Evolutionary conservation across 306 rosid species (phyloP).

Genomic region (Quercus dentata): DNA sequence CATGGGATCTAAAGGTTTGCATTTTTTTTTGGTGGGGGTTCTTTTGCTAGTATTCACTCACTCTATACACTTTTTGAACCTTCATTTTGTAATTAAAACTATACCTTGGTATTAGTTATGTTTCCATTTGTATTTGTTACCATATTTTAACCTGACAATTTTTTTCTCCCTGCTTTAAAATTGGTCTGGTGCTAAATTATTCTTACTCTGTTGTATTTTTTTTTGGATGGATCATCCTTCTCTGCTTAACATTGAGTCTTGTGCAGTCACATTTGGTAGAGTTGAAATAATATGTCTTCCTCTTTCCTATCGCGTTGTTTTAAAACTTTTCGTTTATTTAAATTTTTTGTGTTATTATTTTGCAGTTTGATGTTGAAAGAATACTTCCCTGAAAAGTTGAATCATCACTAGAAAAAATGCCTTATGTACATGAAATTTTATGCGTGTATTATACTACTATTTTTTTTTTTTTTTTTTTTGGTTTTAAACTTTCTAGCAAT

Average conservation of each 20-base stretch:
- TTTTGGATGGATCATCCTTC: background rate
- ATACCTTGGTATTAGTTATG: background rate
- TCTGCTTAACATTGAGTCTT: background rate
- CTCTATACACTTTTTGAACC: background rate
- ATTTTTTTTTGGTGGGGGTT: background rate
- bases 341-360: background rate
- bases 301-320: constrained; percentile 1
- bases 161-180: background rate
- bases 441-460: background rate
- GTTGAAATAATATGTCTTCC: constrained; percentile 5
- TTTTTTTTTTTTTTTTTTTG: background rate
- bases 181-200: background rate
- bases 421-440: background rate
- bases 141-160: background rate
- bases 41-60: background rate
- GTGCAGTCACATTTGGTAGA: background rate
- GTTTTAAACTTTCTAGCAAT: background rate
- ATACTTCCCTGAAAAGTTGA: background rate
- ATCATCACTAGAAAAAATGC: background rate
- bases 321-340: background rate
- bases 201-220: background rate
- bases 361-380: background rate
- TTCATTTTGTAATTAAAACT: background rate
- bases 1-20: constrained; percentile 82
- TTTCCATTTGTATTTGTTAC: background rate